These are phyloP conservation scores for Lablab purpureus DNA, from an alignment of 306 rosid genomes.

Conservation along the genomic window DNA sequence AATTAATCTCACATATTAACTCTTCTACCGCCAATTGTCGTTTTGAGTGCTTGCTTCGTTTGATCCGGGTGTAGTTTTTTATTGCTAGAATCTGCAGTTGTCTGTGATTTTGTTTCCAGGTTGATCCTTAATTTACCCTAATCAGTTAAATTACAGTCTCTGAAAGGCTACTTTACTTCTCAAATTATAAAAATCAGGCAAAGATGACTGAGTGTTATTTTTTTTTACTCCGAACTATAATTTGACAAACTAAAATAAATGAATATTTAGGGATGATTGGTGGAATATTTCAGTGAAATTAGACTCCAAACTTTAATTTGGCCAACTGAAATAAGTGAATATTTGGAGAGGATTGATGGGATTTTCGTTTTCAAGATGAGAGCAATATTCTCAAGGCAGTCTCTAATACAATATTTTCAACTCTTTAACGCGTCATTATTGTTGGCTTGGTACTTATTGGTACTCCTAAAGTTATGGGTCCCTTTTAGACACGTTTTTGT, in stretches of 20 bases:
- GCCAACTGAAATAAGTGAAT: background rate
- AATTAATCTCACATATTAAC: background rate
- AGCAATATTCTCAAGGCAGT: background rate
- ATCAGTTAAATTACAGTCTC: slow-evolving; percentile 7
- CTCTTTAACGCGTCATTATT: background rate
- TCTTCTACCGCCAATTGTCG: background rate
- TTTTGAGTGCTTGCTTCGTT: background rate
- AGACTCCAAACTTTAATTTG: background rate
- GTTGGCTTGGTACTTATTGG: background rate
- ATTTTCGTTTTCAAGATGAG: background rate
- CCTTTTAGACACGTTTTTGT: background rate
- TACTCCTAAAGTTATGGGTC: background rate
- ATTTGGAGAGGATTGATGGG: background rate
- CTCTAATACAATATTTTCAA: background rate
- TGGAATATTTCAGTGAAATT: background rate
- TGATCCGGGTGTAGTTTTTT: background rate
- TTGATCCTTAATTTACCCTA: background rate
- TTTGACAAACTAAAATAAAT: background rate
- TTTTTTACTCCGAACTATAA: background rate
- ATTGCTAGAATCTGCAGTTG: background rate
- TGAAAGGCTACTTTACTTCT: background rate
- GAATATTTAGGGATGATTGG: background rate
- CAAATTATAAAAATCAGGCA: background rate
- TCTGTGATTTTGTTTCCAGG: background rate
- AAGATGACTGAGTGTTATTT: background rate